phyloP scores from a whole-genome alignment of 129 eudicot genomes.

The Arctium lappa region DNA sequence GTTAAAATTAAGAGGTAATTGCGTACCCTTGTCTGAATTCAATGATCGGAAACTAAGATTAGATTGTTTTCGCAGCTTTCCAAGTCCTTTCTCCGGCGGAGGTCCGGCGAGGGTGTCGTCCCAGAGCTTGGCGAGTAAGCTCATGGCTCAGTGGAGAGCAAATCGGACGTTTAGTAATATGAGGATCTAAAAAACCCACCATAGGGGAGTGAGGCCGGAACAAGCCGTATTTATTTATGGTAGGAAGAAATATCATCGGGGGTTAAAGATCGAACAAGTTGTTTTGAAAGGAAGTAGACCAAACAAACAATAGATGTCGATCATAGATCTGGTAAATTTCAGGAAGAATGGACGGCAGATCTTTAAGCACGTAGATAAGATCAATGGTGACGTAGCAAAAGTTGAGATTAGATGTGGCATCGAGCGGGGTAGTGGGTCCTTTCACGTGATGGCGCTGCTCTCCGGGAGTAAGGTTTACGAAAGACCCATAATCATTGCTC shows the following conservation, averaged over 20 bases:
- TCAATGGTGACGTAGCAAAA: slow-evolving; percentile 25
- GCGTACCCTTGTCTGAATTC: slow-evolving; percentile 65
- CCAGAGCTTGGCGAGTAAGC: slow-evolving; percentile 85
- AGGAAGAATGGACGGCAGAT: slow-evolving; percentile 16
- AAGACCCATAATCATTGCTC: slow-evolving; percentile 1
- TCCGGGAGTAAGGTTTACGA: neutral
- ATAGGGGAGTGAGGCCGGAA: neutral
- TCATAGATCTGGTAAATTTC: slow-evolving; percentile 9
- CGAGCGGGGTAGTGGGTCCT: neutral
- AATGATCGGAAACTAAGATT: slow-evolving; percentile 45
- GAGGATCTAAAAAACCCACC: neutral
- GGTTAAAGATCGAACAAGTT: slow-evolving; percentile 27
- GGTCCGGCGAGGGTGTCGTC: slow-evolving; percentile 96
- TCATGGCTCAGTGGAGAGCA: slow-evolving; percentile 29
- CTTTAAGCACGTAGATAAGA: slow-evolving; percentile 49
- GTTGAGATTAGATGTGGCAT: slow-evolving; percentile 8
- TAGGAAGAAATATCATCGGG: neutral
- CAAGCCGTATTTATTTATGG: slow-evolving; percentile 26
- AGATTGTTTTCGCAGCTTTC: slow-evolving; percentile 66
- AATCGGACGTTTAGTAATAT: neutral
- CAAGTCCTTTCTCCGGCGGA: slow-evolving; percentile 77
- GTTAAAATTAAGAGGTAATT: neutral
- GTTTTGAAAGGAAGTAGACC: neutral
- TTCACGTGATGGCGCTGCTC: slow-evolving; percentile 19
- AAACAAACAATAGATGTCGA: slow-evolving; percentile 26